phyloP scores from a whole-genome alignment of 129 eudicot genomes.

The Flaveria bidentis region DNA sequence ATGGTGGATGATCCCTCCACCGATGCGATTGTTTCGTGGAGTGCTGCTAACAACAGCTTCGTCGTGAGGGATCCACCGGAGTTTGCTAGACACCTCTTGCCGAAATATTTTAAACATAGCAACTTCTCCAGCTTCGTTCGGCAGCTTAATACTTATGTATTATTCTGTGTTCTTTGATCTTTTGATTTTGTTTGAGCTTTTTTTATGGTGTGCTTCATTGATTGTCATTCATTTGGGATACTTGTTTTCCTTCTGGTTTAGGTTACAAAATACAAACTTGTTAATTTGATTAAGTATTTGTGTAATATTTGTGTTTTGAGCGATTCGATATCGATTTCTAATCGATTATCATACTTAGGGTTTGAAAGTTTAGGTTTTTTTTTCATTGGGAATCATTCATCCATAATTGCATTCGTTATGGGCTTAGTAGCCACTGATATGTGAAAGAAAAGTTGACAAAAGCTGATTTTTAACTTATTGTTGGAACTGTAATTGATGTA shows the following conservation, averaged over 20 bases:
- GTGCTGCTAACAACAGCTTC: constrained; percentile 19
- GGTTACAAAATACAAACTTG: too few species aligned
- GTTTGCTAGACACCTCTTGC: constrained; percentile 25
- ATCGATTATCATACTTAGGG: constrained; percentile 2
- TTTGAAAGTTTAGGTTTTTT: background rate
- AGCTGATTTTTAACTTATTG: background rate
- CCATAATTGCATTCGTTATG: background rate
- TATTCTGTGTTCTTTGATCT: background rate
- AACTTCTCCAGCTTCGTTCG: constrained; percentile 34
- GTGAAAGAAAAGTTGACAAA: background rate
- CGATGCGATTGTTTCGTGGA: constrained; percentile 26
- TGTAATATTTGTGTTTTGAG: too few species aligned
- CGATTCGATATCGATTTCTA: background rate
- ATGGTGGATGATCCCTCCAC: constrained; percentile 35
- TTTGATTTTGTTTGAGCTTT: background rate
- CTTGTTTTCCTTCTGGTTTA: too few species aligned
- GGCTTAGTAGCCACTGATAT: background rate
- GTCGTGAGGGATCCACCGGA: constrained; percentile 24
- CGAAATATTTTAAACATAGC: constrained; percentile 29
- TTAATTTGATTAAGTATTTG: too few species aligned
- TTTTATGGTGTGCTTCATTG: background rate
- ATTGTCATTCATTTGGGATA: too few species aligned
- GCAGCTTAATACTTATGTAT: constrained; percentile 32
- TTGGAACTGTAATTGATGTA: background rate
- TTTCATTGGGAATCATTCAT: background rate